phyloP scores from a whole-genome alignment of 2,329 filamentous ascomycete genomes.

The Fusarium kyushuense region DNA sequence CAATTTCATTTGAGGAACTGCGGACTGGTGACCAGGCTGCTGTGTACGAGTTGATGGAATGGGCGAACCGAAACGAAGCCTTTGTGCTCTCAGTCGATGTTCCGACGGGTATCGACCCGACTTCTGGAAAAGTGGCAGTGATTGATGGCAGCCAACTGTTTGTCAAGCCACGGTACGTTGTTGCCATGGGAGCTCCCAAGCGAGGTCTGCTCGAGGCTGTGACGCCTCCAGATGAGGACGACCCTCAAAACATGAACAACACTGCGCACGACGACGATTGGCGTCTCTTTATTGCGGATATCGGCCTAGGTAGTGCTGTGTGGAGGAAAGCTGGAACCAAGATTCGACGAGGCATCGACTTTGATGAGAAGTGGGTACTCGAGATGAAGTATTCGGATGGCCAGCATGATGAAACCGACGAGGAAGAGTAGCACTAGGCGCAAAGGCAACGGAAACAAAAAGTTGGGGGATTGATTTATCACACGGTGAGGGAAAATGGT shows the following conservation, averaged over 20 bases:
- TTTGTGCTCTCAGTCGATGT: constrained; percentile 89
- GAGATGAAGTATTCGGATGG: constrained; percentile 68
- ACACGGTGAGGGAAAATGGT: constrained; percentile 18
- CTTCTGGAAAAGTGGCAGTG: constrained; percentile 73
- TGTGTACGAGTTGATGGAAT: constrained; percentile 90
- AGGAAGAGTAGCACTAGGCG: constrained; percentile 31
- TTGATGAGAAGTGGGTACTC: constrained; percentile 87
- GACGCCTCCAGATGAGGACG: constrained; percentile 61
- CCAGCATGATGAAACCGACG: constrained; percentile 47
- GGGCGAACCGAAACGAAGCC: constrained; percentile 89
- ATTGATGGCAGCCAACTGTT: constrained; percentile 83
- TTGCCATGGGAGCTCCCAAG: constrained; percentile 89
- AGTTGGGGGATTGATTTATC: constrained; percentile 40
- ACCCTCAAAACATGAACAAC: constrained; percentile 48
- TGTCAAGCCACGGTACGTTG: constrained; percentile 83
- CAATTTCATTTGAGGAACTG: constrained; percentile 89
- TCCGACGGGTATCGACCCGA: constrained; percentile 87
- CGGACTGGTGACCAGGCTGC: constrained; percentile 84
- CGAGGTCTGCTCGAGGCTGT: constrained; percentile 84
- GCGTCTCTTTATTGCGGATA: constrained; percentile 86
- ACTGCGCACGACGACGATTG: constrained; percentile 69
- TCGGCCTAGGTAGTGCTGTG: constrained; percentile 84
- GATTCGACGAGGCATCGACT: constrained; percentile 86
- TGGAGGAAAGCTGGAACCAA: constrained; percentile 88
- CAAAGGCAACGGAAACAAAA: constrained; percentile 17